phyloP scores from a whole-genome alignment of 257 asterid genomes.

The Petunia axillaris region DNA sequence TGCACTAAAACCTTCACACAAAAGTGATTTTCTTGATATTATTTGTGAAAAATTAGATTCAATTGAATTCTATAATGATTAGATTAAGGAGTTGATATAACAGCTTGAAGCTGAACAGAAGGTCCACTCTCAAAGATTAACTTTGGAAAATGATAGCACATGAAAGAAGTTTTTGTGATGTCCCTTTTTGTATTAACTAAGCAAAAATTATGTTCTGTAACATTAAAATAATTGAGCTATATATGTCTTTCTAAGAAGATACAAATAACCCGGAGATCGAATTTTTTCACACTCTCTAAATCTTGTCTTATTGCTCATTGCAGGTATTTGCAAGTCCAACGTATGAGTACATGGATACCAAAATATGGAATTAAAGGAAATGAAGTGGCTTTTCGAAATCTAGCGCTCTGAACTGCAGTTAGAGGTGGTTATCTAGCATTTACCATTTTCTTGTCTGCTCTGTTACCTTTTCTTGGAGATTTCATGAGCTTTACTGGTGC shows the following conservation, averaged over 20 bases:
- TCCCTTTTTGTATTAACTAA: too few species aligned
- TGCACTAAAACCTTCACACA: constrained; percentile 63
- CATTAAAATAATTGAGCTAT: too few species aligned
- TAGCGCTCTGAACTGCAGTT: constrained; percentile 63
- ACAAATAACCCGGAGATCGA: too few species aligned
- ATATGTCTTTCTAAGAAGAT: too few species aligned
- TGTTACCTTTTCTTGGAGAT: constrained; percentile 57
- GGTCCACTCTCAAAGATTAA: constrained; percentile 61
- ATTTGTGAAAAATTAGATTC: constrained; percentile 79
- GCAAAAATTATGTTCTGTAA: too few species aligned
- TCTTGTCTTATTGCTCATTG: background rate
- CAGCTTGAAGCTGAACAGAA: constrained; percentile 75
- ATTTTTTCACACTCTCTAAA: too few species aligned
- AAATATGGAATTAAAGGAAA: constrained; percentile 67
- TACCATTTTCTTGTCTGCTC: constrained; percentile 71
- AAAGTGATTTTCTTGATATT: constrained; percentile 76
- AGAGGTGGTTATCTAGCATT: constrained; percentile 76
- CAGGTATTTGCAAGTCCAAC: constrained; percentile 97
- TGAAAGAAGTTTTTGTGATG: too few species aligned
- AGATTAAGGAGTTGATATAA: constrained; percentile 59
- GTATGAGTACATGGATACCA: constrained; percentile 85
- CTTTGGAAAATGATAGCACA: too few species aligned
- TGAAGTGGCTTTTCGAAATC: constrained; percentile 61
- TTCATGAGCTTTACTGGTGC: constrained; percentile 80
- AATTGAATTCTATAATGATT: constrained; percentile 65